A percentile compares a stretch with the other conserved stretches of the same genome.
These are phyloP conservation scores for Fomitopsis pinicola DNA, from an alignment of 1,284 basidiomycete species.

Conservation along the genomic window DNA sequence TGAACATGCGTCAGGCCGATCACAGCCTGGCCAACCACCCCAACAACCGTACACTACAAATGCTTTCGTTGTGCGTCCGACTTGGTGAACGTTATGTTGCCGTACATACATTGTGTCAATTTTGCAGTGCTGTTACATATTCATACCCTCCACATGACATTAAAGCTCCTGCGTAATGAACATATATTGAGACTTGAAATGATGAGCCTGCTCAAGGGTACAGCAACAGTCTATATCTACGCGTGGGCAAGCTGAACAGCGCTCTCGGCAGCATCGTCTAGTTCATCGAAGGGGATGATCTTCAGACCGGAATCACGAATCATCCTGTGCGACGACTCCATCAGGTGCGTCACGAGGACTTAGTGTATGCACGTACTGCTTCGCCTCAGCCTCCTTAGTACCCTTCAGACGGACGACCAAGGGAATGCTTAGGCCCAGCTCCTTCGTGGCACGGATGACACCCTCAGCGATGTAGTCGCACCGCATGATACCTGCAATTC, in stretches of 20 bases:
- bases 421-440: slow-evolving; percentile 83
- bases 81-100: slow-evolving; percentile 32
- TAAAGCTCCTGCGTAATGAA: not conserved
- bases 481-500: slow-evolving; percentile 83
- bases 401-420: slow-evolving; percentile 95
- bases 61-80: slow-evolving; percentile 31
- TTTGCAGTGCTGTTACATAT: slow-evolving; percentile 21
- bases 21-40: slow-evolving; percentile 18
- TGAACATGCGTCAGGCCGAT: slow-evolving; percentile 15
- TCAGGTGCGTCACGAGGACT: not conserved
- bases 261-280: slow-evolving; percentile 83
- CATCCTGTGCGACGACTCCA: slow-evolving; percentile 50
- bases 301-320: slow-evolving; percentile 90
- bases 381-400: slow-evolving; percentile 95
- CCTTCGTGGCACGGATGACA: slow-evolving; percentile 96
- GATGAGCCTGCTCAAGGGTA: not conserved
- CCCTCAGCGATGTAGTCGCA: slow-evolving; percentile 98
- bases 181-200: not conserved
- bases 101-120: slow-evolving; percentile 24
- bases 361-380: slow-evolving; percentile 60
- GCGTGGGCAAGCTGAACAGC: slow-evolving; percentile 68
- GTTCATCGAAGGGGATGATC: slow-evolving; percentile 85
- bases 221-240: slow-evolving; percentile 8
- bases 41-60: slow-evolving; percentile 20
- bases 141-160: slow-evolving; percentile 16